Evolutionary conservation across 2,329 filamentous ascomycete genomes (phyloP), one percentile per base, ranked within the genome.

Genomic region (Aspergillus jensenii): DNA sequence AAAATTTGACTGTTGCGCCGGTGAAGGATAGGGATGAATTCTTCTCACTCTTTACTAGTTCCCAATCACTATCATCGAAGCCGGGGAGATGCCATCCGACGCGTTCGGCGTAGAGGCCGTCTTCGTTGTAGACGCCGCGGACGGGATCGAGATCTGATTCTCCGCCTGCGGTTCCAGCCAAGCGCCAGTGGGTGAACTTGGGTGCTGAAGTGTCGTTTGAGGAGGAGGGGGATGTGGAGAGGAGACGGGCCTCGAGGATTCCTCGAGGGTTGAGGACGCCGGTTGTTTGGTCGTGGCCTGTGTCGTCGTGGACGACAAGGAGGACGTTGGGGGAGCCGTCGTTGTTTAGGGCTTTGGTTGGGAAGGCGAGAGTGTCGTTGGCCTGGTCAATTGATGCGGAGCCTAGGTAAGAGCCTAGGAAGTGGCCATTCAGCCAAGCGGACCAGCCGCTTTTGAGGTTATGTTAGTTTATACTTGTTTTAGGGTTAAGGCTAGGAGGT

Each of bases 221-320:
- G 9, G 25, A 27, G 25, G 27, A 31, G 27, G 9, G 7, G 27
- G 27, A 31, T 31, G 27, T 11, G 7, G 54, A 21, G 0, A 74
- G 76, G 1, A 75, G 74, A 0, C 79, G 80, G 25, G 84, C 76
- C 50, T 86, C 84, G 41, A 69, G 61, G 39, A 71, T 71, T 4
- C 69, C 69, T 40, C 68, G 66, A 0, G 69, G 69, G 51, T 71
- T 70, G 6, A 71, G 60, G 2, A 66, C 68, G 2, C 68, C 68
- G 19, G 60, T 65, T 47, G 68, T 71, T 49, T 70, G 19, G 50
- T 71, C 68, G 54, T 71, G 69, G 33, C 68, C 69, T 19, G 68
- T 70, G 65, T 87, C 83, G 9, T 85, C 85, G 17, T 82, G 84
- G 71, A 87, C 80, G 64, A 87, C 82, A 69, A 85, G 81, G 23